These are phyloP conservation scores for Penicillium sp. DNA, from an alignment of 2,329 filamentous ascomycete species.

Conservation along the genomic window DNA sequence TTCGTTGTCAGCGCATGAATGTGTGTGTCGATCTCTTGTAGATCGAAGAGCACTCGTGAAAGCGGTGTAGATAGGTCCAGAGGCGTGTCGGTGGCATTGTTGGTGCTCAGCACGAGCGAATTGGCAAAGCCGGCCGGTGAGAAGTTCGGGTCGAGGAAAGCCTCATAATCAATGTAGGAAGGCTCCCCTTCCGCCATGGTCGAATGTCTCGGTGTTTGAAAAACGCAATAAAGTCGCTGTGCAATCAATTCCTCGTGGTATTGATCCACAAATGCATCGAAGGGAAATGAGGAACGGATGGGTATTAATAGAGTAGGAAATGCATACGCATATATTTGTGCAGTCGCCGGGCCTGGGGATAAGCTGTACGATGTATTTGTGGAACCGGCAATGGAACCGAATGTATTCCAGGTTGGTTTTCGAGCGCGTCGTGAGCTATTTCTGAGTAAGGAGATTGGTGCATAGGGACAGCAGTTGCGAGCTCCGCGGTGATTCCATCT, in stretches of 20 bases:
- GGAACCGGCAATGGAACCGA: neutral
- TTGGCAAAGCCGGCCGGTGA: slow-evolving; percentile 80
- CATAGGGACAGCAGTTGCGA: slow-evolving; percentile 13
- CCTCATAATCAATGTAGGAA: slow-evolving; percentile 94
- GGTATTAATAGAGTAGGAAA: slow-evolving; percentile 4
- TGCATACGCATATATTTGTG: neutral
- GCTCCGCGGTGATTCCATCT: slow-evolving; percentile 16
- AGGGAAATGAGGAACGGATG: neutral
- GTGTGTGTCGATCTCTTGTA: slow-evolving; percentile 93
- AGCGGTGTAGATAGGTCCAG: slow-evolving; percentile 92
- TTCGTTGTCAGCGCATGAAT: slow-evolving; percentile 86
- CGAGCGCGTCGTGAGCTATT: neutral
- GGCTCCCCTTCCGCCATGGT: slow-evolving; percentile 44
- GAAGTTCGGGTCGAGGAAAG: slow-evolving; percentile 80
- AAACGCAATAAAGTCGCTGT: neutral
- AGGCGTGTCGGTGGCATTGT: slow-evolving; percentile 83
- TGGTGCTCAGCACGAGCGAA: slow-evolving; percentile 78
- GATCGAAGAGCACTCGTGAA: slow-evolving; percentile 89
- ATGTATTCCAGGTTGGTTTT: neutral
- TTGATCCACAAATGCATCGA: neutral
- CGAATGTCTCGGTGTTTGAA: neutral
- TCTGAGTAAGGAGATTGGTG: slow-evolving; percentile 1
- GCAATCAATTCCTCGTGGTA: neutral
- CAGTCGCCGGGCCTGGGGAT: neutral
- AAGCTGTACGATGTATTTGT: neutral